These are phyloP conservation scores for Rosa persica DNA, from an alignment of 306 rosid species.

Conservation along the genomic window DNA sequence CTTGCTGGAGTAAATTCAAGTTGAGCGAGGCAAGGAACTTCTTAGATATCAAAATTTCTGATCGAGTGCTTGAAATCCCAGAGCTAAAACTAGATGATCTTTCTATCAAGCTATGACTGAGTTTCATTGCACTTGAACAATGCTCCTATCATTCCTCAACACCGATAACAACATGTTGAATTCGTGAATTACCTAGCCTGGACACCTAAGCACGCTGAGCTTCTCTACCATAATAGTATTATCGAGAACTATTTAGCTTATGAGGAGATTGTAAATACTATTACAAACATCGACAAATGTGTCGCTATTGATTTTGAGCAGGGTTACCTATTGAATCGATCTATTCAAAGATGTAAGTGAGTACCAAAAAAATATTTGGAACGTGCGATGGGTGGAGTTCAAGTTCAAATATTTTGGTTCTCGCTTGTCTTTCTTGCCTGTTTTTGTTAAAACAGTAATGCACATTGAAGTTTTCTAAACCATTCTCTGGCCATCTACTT, in stretches of 20 bases:
- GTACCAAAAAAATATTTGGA: conserved; percentile 43
- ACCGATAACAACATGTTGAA: conserved; percentile 40
- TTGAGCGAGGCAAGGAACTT: conserved; percentile 15
- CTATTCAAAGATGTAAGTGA: conserved; percentile 43
- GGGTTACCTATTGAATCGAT: conserved; percentile 29
- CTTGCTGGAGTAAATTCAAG: conserved; percentile 40
- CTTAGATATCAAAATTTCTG: conserved; percentile 33
- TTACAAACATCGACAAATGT: conserved; percentile 45
- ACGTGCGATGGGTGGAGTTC: conserved; percentile 53
- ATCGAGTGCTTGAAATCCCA: conserved; percentile 57
- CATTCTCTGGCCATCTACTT: too few relatives aligned
- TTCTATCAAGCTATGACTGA: conserved; percentile 17
- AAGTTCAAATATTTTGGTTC: conserved; percentile 52
- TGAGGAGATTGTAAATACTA: conserved; percentile 39
- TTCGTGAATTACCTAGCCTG: conserved; percentile 48
- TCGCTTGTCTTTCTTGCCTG: conserved; percentile 63
- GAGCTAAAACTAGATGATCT: conserved; percentile 44
- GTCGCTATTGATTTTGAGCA: conserved; percentile 45
- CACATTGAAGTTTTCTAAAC: too few relatives aligned
- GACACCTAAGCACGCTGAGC: conserved; percentile 49
- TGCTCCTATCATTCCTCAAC: conserved; percentile 33
- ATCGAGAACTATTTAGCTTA: conserved; percentile 52
- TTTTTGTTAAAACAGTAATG: conserved; percentile 3
- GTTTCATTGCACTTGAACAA: conserved; percentile 63
- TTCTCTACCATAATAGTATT: conserved; percentile 42